Base-by-base conservation (phyloP, 352 stramenopile species). In the Globisporangium iwayamae region DNA sequence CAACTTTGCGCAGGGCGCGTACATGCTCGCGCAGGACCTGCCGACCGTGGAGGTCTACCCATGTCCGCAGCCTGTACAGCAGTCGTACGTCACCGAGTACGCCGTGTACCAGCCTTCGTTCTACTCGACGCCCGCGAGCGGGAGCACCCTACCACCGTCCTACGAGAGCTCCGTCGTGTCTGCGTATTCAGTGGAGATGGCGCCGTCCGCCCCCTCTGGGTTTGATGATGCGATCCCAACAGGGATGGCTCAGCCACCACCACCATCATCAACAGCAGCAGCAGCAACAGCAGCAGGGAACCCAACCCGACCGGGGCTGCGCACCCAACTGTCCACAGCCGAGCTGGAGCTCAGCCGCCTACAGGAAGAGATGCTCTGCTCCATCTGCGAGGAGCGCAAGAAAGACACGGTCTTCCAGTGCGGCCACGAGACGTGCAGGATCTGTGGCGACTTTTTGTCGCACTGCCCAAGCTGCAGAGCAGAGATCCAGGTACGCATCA, bases 371-470 rank as follows among this genome's bases (percentile, higher is more conserved):
- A 67, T 90, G 34, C 54, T 91, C 38, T 94, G 85, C 57, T 61
- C 63, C 25, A 93, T 96, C 60, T 95, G 86, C 51, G 78, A 92
- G 57, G 86, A 93, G 56, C 75, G 72, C 20, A 73, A 73, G 34
- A 95, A 95, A 62, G 74, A 95, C 68, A 85, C 72, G 38, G 85
- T 94, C 43, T 94, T 93, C 71, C 85, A 93, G 71, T 94, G 85
- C 57, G 87, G 83, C 20, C 87, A 96, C 62, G 82, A 96, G 60
- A 93, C 85, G 32, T 96, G 87, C 56, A 63, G 70, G 25, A 63
- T 66, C 13, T 93, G 87, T 46, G 70, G 73, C 0, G 52, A 82
- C 9, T 66, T 86, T 36, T 41, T 96, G 20, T 67, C 68, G 30
- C 68, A 90, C 54, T 96, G 85, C 45, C 87, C 87, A 9, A 85